These are phyloP conservation scores for Eucalyptus globulus DNA, from an alignment of 345 rosid species.

Conservation along the genomic window DNA sequence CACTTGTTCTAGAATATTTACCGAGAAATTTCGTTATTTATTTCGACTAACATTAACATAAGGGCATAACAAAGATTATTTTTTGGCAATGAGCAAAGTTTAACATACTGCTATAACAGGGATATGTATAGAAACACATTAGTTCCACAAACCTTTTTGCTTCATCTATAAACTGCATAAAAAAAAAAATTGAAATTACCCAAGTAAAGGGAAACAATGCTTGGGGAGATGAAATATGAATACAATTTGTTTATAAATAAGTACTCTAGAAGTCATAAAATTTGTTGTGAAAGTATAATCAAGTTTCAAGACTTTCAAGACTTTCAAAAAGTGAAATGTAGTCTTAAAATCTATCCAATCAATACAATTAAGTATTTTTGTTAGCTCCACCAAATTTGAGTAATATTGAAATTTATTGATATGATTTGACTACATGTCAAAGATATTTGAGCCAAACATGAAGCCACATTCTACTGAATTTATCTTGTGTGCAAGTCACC, in stretches of 20 bases:
- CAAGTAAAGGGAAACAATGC: too few species aligned
- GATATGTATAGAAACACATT: neutral
- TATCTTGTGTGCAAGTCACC: neutral
- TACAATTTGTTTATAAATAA: neutral
- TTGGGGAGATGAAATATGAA: too few species aligned
- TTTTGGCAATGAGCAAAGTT: neutral
- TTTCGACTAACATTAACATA: neutral
- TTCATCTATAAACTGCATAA: too few species aligned
- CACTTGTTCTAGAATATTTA: neutral
- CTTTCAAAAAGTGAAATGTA: too few species aligned
- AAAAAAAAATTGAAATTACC: too few species aligned
- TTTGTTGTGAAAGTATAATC: too few species aligned
- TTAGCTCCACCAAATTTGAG: neutral
- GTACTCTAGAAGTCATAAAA: accelerated
- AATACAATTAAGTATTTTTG: neutral
- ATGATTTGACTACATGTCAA: neutral
- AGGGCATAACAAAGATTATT: neutral
- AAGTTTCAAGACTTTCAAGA: neutral
- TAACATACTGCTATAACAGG: accelerated
- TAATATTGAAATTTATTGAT: neutral
- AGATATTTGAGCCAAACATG: neutral
- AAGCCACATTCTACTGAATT: neutral
- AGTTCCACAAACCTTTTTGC: neutral
- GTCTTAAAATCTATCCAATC: neutral
- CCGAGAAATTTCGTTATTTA: accelerated